These are phyloP conservation scores for Penicillium sclerotigenum DNA, from an alignment of 2,329 filamentous ascomycete genomes.

Conservation along the genomic window DNA sequence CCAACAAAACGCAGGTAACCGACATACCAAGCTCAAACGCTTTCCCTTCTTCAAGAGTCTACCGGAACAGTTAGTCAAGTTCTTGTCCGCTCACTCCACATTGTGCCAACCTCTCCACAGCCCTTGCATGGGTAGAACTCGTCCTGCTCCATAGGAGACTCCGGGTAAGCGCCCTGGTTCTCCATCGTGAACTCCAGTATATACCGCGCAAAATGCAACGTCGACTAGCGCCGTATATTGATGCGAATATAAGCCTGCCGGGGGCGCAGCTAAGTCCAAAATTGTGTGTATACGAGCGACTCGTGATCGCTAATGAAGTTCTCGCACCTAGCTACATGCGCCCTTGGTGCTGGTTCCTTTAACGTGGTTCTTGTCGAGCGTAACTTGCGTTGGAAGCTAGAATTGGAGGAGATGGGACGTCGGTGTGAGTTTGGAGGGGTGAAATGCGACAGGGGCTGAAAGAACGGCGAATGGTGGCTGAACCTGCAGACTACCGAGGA, in stretches of 20 bases:
- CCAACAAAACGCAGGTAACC: neutral
- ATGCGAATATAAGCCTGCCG: neutral
- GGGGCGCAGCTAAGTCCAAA: neutral
- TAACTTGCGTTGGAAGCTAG: neutral
- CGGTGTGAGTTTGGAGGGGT: constrained; percentile 17
- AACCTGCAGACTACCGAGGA: constrained; percentile 14
- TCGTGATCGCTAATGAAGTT: neutral
- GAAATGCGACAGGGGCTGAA: constrained; percentile 22
- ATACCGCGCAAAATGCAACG: neutral
- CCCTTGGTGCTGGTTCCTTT: neutral
- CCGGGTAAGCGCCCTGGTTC: constrained; percentile 53
- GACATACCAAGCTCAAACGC: constrained; percentile 88
- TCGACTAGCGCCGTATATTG: neutral
- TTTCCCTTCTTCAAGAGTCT: constrained; percentile 98
- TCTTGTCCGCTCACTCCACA: neutral
- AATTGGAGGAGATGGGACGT: neutral
- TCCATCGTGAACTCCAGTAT: constrained; percentile 44
- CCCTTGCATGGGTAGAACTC: constrained; percentile 87
- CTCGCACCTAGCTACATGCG: neutral
- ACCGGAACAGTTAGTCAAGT: constrained; percentile 16
- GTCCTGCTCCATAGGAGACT: constrained; percentile 69
- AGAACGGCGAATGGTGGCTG: constrained; percentile 18
- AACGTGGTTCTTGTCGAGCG: neutral
- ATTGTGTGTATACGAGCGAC: neutral
- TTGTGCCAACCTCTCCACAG: constrained; percentile 71